Base-by-base conservation (phyloP, 768 basidiomycete species). In the Phlebiopsis flavidoalba region DNA sequence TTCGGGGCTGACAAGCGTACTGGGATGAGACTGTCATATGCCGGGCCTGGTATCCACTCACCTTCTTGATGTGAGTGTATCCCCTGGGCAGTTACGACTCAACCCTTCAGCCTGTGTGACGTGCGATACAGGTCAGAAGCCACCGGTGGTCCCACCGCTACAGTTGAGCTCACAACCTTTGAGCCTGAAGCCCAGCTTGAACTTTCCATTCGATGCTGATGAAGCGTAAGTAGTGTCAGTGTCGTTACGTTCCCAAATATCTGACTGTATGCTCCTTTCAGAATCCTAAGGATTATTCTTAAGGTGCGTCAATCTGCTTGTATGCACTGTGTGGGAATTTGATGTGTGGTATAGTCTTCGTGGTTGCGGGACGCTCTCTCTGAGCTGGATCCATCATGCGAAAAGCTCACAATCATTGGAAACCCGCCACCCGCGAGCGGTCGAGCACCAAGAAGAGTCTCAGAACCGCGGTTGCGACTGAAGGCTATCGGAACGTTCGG, bases 351-450 rank as follows among this genome's bases (percentile, higher is more conserved):
- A 26, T 65, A 82, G 84, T 96, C 95, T 2, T 95, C 90, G 5
- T 95, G 94, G 92, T 87, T 98, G 36, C 86, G 91, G 47, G 94
- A 97, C 61, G 94, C 95, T 0, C 81, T 98, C 14, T 86, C 88
- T 11, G 96, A 98, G 69, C 79, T 99, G 14, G 95, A 98, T 65
- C 83, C 93, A 17, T 90, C 93, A 0, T 93, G 88, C 70, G 87
- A 92, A 47, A 90, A 86, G 61, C 79, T 98, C 19, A 91, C 89
- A 0, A 86, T 98, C 71, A 84, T 91, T 24, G 86, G 89, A 48
- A 87, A 87, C 57, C 91, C 93, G 1, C 79, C 69, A 72, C 59
- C 63, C 67, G 62, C 63, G 68, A 45, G 52, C 53, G 66, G 72
- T 53, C 65, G 66, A 48, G 66, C 65, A 53, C 64, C 63, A 24